phyloP scores from a whole-genome alignment of 768 basidiomycete species.

The Obba rivulosa region DNA sequence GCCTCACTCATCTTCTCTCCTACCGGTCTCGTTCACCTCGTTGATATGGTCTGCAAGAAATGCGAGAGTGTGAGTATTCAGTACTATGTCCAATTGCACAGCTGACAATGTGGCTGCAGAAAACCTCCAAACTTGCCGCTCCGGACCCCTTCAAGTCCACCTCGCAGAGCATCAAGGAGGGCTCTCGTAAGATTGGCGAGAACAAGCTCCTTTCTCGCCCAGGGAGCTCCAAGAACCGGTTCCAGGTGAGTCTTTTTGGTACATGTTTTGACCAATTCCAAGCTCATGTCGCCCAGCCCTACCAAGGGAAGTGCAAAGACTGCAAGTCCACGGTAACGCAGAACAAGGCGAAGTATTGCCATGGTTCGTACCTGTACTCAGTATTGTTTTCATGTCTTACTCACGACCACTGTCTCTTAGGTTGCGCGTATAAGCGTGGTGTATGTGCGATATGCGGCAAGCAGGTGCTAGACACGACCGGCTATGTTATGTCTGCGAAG shows the following conservation, averaged over 20 bases:
- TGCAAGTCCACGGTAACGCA: constrained; percentile 82
- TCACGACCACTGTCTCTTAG: constrained; percentile 30
- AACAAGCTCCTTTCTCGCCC: constrained; percentile 75
- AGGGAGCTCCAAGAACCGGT: constrained; percentile 69
- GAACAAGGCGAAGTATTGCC: constrained; percentile 85
- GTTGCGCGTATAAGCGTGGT: constrained; percentile 86
- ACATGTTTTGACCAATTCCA: constrained; percentile 4
- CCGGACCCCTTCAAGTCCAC: constrained; percentile 83
- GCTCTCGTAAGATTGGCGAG: constrained; percentile 69
- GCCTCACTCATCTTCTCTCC: too few relatives aligned
- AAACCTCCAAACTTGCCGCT: constrained; percentile 86
- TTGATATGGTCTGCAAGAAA: constrained; percentile 79
- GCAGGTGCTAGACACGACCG: constrained; percentile 75
- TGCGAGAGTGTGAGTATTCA: constrained; percentile 59
- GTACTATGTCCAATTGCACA: constrained; percentile 5
- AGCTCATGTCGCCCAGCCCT: constrained; percentile 48
- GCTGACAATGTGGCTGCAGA: constrained; percentile 36
- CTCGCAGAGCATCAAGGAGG: constrained; percentile 70
- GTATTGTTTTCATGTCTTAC: constrained; percentile 1
- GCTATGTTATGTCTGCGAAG: constrained; percentile 84
- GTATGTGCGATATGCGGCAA: constrained; percentile 86
- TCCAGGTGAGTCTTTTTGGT: constrained; percentile 47
- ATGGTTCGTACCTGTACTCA: constrained; percentile 55
- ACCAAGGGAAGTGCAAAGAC: constrained; percentile 83
- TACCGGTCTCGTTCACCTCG: too few relatives aligned